Evolutionary conservation across 331 rosid genomes (phyloP).

Genomic region (Acacia concinna): DNA sequence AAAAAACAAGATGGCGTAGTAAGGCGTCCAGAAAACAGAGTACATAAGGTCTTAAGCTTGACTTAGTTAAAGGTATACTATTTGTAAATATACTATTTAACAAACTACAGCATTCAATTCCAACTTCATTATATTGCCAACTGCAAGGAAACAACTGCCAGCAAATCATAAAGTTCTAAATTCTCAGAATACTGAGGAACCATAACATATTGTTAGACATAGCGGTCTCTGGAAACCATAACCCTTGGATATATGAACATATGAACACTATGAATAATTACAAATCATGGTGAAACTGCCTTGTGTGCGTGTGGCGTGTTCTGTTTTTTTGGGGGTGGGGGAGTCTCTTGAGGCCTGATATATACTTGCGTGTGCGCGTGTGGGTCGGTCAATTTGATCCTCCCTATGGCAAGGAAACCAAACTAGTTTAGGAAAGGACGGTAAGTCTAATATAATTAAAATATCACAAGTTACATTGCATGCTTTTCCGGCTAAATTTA

Average conservation of each 20-base stretch:
- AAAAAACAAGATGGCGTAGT: not conserved
- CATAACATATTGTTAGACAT: not conserved
- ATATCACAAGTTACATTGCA: not conserved
- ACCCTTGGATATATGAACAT: not conserved
- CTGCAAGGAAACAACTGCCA: not conserved
- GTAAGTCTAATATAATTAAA: not conserved
- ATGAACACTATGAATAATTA: not conserved
- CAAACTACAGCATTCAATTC: not conserved
- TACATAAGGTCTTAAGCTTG: not conserved
- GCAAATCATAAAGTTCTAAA: not conserved
- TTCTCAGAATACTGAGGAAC: not conserved
- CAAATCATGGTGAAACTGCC: constrained; percentile 13
- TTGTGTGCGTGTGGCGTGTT: not conserved
- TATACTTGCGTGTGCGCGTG: no score
- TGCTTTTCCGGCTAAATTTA: not conserved
- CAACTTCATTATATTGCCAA: not conserved
- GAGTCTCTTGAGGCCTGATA: not conserved
- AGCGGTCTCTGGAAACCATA: not conserved
- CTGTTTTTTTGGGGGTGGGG: not conserved
- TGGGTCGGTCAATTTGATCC: constrained; percentile 1
- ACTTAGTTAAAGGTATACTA: not conserved
- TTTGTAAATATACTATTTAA: not conserved
- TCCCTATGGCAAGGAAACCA: not conserved
- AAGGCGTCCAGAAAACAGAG: not conserved
- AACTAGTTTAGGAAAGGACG: constrained; percentile 4